Conservation (phyloP, 2,329 filamentous ascomycete genomes). For the Aspergillus thermomutatus region DNA sequence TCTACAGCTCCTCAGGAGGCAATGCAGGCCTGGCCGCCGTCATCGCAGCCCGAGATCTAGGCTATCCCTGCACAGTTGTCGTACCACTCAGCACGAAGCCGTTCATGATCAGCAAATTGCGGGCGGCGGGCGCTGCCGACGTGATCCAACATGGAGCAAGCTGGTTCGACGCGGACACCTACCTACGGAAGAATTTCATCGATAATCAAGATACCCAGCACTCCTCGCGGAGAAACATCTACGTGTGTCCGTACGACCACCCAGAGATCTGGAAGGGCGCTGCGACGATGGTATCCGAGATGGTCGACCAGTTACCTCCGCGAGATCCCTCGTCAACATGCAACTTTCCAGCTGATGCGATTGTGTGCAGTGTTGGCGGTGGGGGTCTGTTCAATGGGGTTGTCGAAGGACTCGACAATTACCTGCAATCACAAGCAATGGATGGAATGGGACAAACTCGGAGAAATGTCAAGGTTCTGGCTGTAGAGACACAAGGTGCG, state of each 20-base stretch:
- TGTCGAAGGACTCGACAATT: constrained; percentile 56
- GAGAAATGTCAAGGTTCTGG: constrained; percentile 51
- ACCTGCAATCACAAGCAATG: constrained; percentile 18
- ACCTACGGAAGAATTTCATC: constrained; percentile 53
- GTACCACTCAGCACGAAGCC: constrained; percentile 63
- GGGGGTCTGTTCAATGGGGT: constrained; percentile 74
- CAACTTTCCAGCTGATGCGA: constrained; percentile 55
- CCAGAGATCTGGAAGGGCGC: constrained; percentile 36
- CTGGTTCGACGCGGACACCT: constrained; percentile 67
- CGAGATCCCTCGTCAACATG: constrained; percentile 2
- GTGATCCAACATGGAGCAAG: constrained; percentile 65
- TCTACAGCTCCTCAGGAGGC: constrained; percentile 74
- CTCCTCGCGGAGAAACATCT: constrained; percentile 24
- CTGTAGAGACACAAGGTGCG: constrained; percentile 70
- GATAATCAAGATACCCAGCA: constrained; percentile 12
- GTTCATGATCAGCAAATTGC: constrained; percentile 67
- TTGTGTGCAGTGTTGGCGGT: constrained; percentile 76
- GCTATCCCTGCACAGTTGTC: constrained; percentile 66
- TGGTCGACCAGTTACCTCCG: constrained; percentile 31
- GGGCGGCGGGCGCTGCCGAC: constrained; percentile 57
- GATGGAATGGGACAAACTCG: background rate
- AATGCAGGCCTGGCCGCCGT: constrained; percentile 81
- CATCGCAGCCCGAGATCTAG: constrained; percentile 63
- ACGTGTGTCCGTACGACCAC: constrained; percentile 39
- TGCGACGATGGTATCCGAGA: constrained; percentile 34